Evolutionary conservation across 192 early-diverging fungal genomes (phyloP), one percentile per base, ranked within the genome.

Genomic region (Umbelopsis vinacea): DNA sequence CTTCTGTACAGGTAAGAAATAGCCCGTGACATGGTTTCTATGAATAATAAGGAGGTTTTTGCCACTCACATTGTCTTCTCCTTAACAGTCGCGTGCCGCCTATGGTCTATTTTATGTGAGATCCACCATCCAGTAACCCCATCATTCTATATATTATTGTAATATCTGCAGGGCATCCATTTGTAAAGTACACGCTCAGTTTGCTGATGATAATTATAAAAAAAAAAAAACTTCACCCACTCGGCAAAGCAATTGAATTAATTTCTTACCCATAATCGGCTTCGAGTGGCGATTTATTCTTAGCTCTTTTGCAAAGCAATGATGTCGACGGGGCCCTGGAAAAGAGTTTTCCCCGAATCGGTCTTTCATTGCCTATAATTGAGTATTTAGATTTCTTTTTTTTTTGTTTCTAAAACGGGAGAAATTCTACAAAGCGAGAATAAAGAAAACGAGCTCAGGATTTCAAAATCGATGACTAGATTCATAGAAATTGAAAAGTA

Each of bases 31-130:
- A 14, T 10, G 19, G 47, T 14, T 19, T 50, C 6, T 21, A 15
- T 50, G 48, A 21, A 15, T 14, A 48, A n/a, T 15, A 50, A 50
- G n/a, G 48, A n/a, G 48, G 48, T 17, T 40, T 40, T 43, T 4
- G 46, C 10, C 12, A 46, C 46, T 46, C 19, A 50, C 5, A 21
- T 15, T 50, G 0, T n/a, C 0, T 17, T 50, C 14, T 15, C 14
- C 17, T 50, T 15, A 48, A n/a, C 55, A 84, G 83, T 76, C 89
- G 50, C 75, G 79, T 14, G 85, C 87, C n/a, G 88, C 89, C 45
- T 90, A 90, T 70, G 85, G 84, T 46, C 76, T 90, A 9, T 89
- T 86, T 71, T 90, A 90, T 75, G 79, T 83, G 12, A 71, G 82
- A 47, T 55, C 79, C 7, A 72, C 74, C 8, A 71, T 80, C 15